Conservation (phyloP, 129 eudicot genomes). For the Pulicaria dysenterica region DNA sequence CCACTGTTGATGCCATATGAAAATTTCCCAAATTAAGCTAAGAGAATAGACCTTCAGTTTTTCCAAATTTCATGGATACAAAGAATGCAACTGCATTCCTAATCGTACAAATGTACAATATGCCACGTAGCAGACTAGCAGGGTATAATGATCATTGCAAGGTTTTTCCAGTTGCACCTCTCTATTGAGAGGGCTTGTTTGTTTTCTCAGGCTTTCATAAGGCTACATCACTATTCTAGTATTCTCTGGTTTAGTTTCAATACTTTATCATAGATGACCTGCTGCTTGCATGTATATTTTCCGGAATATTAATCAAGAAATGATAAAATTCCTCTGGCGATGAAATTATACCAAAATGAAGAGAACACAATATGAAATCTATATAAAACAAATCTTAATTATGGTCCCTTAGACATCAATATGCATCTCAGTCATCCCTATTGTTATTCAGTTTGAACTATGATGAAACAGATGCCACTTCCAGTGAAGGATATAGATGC, state of each 20-base stretch:
- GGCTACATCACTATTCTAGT: too few relatives aligned
- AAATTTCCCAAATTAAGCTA: not conserved
- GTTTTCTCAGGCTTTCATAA: too few relatives aligned
- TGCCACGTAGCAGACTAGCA: not conserved
- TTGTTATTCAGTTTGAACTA: not conserved
- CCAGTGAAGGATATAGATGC: not conserved
- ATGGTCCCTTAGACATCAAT: not conserved
- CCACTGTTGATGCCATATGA: slow-evolving; percentile 1
- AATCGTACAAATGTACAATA: not conserved
- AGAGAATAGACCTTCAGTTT: too few relatives aligned
- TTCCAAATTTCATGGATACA: not conserved
- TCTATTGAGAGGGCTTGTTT: too few relatives aligned
- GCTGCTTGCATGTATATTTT: too few relatives aligned
- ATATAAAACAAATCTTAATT: not conserved
- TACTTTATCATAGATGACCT: too few relatives aligned
- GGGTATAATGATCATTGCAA: not conserved
- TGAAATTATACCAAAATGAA: too few relatives aligned
- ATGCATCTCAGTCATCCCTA: slow-evolving; percentile 1
- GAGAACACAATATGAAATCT: too few relatives aligned
- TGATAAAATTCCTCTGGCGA: too few relatives aligned
- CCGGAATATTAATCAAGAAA: too few relatives aligned
- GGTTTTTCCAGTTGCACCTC: too few relatives aligned
- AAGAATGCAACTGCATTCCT: slow-evolving; percentile 7
- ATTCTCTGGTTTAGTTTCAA: too few relatives aligned
- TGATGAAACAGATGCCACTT: not conserved